phyloP scores from a whole-genome alignment of 2,329 filamentous ascomycete species.

The Penicillium paneum region DNA sequence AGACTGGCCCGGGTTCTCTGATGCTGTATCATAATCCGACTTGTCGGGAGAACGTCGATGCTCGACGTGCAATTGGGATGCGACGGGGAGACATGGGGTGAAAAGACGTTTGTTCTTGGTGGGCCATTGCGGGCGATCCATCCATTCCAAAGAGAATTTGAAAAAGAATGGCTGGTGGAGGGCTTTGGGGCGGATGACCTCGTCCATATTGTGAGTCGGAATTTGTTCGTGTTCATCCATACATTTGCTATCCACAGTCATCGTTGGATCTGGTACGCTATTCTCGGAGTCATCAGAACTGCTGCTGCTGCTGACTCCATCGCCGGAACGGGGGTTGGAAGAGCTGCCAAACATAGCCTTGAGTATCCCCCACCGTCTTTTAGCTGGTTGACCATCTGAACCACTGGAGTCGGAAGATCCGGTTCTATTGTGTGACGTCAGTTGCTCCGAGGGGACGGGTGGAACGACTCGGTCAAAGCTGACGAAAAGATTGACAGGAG shows the following conservation, averaged over 20 bases:
- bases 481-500: slow-evolving; percentile 54
- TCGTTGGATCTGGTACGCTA: slow-evolving; percentile 25
- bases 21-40: slow-evolving; percentile 26
- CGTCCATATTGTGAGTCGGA: slow-evolving; percentile 21
- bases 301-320: slow-evolving; percentile 41
- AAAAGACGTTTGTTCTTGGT: slow-evolving; percentile 53
- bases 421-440: slow-evolving; percentile 35
- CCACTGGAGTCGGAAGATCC: slow-evolving; percentile 30
- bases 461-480: slow-evolving; percentile 62
- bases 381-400: slow-evolving; percentile 25
- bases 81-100: slow-evolving; percentile 56
- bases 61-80: slow-evolving; percentile 55
- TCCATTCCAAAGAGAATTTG: slow-evolving; percentile 67
- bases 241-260: slow-evolving; percentile 24
- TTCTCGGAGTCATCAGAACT: slow-evolving; percentile 37
- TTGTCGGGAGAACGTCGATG: slow-evolving; percentile 29
- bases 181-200: slow-evolving; percentile 35
- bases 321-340: slow-evolving; percentile 44
- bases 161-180: slow-evolving; percentile 59
- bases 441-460: slow-evolving; percentile 31
- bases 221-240: slow-evolving; percentile 28
- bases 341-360: slow-evolving; percentile 50
- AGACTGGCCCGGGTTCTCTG: slow-evolving; percentile 18
- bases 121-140: slow-evolving; percentile 52
- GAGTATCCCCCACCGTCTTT: slow-evolving; percentile 52